phyloP scores from a whole-genome alignment of 176 grass and related monocot genomes.

The Cenchrus purpureus region DNA sequence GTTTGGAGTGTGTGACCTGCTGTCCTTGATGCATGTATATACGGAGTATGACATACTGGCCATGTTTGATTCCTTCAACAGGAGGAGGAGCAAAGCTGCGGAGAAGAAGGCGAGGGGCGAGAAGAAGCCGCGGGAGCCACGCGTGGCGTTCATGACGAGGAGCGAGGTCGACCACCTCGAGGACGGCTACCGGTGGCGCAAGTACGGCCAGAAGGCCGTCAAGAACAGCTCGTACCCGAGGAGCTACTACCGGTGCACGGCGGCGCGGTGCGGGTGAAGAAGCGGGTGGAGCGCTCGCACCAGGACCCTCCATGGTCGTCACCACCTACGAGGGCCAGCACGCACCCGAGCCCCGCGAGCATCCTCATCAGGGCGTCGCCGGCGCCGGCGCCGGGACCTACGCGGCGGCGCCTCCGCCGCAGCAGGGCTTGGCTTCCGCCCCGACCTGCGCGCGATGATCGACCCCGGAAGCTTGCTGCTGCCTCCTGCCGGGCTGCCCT shows the following conservation, averaged over 20 bases:
- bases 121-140: conserved; percentile 42
- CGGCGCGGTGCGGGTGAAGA: conserved; percentile 83
- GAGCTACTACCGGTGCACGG: conserved; percentile 94
- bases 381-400: not conserved
- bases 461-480: not conserved
- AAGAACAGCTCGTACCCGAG: conserved; percentile 96
- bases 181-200: conserved; percentile 97
- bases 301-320: conserved; percentile 68
- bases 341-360: conserved; percentile 51
- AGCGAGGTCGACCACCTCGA: conserved; percentile 97
- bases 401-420: not conserved
- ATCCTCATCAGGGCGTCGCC: not conserved
- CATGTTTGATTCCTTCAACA: not conserved
- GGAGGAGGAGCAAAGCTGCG: conserved; percentile 21
- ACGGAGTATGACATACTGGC: not conserved
- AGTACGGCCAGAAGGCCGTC: conserved; percentile 98
- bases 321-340: conserved; percentile 88
- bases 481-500: no score
- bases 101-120: conserved; percentile 33
- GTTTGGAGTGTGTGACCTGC: no score
- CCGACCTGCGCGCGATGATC: not conserved
- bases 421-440: not conserved
- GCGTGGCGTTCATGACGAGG: conserved; percentile 57
- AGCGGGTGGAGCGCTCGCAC: conserved; percentile 74
- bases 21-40: not conserved